Conservation (phyloP, 169 alveolate genomes). For the Eimeria nieschulzi region DNA sequence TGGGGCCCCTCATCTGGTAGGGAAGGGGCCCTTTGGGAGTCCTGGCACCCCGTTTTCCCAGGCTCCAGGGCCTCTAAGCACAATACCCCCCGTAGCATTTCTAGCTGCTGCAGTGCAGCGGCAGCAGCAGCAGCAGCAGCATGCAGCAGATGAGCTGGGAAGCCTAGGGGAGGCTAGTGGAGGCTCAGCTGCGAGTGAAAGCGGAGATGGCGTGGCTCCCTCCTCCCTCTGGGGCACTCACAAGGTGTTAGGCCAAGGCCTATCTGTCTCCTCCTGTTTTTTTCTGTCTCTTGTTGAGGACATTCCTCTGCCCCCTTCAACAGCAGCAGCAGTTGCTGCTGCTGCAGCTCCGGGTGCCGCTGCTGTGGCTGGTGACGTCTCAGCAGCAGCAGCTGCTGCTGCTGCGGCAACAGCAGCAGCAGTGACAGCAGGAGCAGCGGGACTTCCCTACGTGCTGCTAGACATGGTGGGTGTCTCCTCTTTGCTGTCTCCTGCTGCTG, state of each 20-base stretch:
- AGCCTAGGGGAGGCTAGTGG: neutral
- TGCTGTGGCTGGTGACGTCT: constrained; percentile 44
- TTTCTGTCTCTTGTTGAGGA: constrained; percentile 18
- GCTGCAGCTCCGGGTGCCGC: constrained; percentile 23
- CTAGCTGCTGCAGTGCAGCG: constrained; percentile 52
- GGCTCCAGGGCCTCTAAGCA: neutral
- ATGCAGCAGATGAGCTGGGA: constrained; percentile 24
- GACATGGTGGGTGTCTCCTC: constrained; percentile 23
- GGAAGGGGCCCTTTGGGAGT: neutral
- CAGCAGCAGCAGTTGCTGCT: constrained; percentile 47
- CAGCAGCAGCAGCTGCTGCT: constrained; percentile 3
- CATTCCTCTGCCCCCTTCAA: constrained; percentile 1
- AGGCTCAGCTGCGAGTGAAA: neutral
- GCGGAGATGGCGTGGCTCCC: constrained; percentile 4
- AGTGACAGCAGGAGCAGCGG: constrained; percentile 14
- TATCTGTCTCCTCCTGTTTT: constrained; percentile 5
- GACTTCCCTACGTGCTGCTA: constrained; percentile 32
- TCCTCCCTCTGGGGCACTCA: constrained; percentile 4
- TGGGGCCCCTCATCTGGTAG: constrained; percentile 1
- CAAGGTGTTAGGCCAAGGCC: neutral
- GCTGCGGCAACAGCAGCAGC: constrained; percentile 18
- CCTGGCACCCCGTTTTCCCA: neutral
- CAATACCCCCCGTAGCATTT: constrained; percentile 8
- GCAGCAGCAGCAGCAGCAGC: constrained; percentile 30
- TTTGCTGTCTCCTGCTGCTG: constrained; percentile 33